phyloP scores from a whole-genome alignment of 2,329 filamentous ascomycete genomes.

The Epichloe amarillans region DNA sequence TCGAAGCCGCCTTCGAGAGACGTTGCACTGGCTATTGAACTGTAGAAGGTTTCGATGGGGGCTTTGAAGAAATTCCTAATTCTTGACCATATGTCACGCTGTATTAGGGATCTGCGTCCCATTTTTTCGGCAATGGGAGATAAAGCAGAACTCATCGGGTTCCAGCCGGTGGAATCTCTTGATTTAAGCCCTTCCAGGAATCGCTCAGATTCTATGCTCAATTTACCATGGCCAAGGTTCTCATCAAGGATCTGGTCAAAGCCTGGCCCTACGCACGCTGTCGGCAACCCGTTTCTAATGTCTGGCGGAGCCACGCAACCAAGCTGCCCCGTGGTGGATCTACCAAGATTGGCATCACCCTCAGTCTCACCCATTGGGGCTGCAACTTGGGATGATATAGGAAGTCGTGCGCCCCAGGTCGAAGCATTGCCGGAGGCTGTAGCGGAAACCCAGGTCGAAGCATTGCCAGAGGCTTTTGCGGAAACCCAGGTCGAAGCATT shows the following conservation, averaged over 20 bases:
- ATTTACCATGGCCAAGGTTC: neutral
- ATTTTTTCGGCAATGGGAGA: neutral
- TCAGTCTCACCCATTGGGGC: neutral
- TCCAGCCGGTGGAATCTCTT: neutral
- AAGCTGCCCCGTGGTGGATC: neutral
- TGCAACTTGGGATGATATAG: neutral
- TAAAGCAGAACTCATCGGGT: neutral
- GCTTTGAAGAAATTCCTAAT: neutral
- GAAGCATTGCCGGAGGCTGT: neutral
- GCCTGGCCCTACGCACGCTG: constrained; percentile 3
- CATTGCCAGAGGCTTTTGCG: neutral
- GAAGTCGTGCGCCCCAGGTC: neutral
- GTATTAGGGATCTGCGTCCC: constrained; percentile 2
- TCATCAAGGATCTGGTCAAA: constrained; percentile 5
- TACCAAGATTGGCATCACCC: too few relatives aligned
- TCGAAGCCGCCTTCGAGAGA: constrained; percentile 8
- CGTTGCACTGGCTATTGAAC: neutral
- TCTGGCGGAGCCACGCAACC: constrained; percentile 1
- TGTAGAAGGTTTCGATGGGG: neutral
- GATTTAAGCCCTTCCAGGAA: constrained; percentile 6
- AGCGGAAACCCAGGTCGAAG: neutral
- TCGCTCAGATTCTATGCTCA: constrained; percentile 6
- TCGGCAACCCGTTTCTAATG: neutral
- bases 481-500: neutral
- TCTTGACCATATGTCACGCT: constrained; percentile 4